phyloP scores from a whole-genome alignment of 148 eudicot genomes.

The Vaccinium corymbosum region DNA sequence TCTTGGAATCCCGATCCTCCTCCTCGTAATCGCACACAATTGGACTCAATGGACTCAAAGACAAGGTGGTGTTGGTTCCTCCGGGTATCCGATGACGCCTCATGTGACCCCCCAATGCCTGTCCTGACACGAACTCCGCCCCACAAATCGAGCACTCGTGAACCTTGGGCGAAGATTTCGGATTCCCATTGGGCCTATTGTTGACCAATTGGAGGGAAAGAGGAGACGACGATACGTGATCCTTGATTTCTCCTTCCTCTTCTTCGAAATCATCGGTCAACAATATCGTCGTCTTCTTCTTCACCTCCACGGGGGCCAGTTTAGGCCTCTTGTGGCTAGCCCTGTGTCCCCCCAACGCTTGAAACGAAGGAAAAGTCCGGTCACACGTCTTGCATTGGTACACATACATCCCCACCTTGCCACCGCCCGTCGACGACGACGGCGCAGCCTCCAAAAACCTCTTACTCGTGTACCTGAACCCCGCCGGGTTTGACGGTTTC shows the following conservation, averaged over 20 bases:
- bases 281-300: background rate
- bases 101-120: constrained; percentile 71
- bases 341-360: constrained; percentile 66
- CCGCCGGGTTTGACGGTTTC: background rate
- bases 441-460: background rate
- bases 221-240: background rate
- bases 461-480: constrained; percentile 6
- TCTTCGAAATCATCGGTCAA: constrained; percentile 25
- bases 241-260: constrained; percentile 16
- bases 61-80: constrained; percentile 18
- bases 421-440: constrained; percentile 10
- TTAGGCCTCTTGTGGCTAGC: constrained; percentile 63
- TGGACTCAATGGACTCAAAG: constrained; percentile 14
- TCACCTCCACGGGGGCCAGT: constrained; percentile 8
- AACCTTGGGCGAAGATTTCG: constrained; percentile 26
- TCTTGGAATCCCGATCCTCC: background rate
- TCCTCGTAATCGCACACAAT: background rate
- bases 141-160: constrained; percentile 65
- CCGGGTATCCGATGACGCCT: constrained; percentile 42
- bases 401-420: constrained; percentile 36
- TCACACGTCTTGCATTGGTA: constrained; percentile 68
- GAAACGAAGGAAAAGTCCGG: constrained; percentile 54
- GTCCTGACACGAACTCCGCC: constrained; percentile 54
- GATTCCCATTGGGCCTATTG: constrained; percentile 1
- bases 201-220: constrained; percentile 22